Conservation (phyloP, 1,139 yeast genomes). For the Candida albicans region DNA sequence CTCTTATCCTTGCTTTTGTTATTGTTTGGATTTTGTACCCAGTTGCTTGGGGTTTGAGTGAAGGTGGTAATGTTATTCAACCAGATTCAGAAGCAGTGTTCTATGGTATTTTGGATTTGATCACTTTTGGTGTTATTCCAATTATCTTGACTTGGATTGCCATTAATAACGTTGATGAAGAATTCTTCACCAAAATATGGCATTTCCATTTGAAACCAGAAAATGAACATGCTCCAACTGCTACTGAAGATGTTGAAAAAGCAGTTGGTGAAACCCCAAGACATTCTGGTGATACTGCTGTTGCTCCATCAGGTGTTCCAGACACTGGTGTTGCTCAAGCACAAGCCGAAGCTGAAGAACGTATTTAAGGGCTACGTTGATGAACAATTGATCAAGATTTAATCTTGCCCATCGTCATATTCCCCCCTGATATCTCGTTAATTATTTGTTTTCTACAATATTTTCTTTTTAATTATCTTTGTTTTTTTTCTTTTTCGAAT, state of each 20-base stretch:
- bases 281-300: slow-evolving; percentile 38
- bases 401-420: slow-evolving; percentile 1
- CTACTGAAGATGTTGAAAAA: slow-evolving; percentile 19
- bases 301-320: slow-evolving; percentile 20
- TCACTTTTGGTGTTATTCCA: slow-evolving; percentile 47
- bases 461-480: too few species aligned
- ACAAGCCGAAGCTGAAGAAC: background rate
- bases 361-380: too few species aligned
- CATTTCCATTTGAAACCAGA: slow-evolving; percentile 17
- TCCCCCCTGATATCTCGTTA: too few species aligned
- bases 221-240: slow-evolving; percentile 1
- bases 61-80: slow-evolving; percentile 67
- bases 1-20: slow-evolving; percentile 31
- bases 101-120: slow-evolving; percentile 60
- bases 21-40: slow-evolving; percentile 53
- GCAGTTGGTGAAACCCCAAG: slow-evolving; percentile 31
- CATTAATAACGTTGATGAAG: slow-evolving; percentile 31
- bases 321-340: background rate
- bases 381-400: background rate
- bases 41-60: slow-evolving; percentile 61
- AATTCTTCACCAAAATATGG: slow-evolving; percentile 26
- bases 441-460: too few species aligned
- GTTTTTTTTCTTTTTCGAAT: too few species aligned
- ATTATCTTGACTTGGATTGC: slow-evolving; percentile 34
- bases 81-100: slow-evolving; percentile 69